Conservation (phyloP, 768 basidiomycete genomes). For the Tephrocybe sp. region DNA sequence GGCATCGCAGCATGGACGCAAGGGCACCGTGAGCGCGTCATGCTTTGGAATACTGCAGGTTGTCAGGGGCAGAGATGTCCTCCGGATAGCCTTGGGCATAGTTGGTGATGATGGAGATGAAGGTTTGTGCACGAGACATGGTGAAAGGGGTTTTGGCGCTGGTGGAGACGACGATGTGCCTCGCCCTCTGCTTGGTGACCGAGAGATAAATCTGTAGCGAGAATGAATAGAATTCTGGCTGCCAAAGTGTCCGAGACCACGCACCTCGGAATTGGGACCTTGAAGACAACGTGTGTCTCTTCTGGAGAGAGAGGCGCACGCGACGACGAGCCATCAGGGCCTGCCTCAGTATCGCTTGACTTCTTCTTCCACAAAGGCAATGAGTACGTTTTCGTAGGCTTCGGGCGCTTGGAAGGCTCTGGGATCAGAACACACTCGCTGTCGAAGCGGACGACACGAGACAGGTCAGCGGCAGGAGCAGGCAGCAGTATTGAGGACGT, state of each 20-base stretch:
- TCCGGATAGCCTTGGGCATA: conserved; percentile 19
- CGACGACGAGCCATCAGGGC: conserved; percentile 20
- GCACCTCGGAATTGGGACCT: conserved; percentile 63
- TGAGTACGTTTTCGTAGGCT: conserved; percentile 63
- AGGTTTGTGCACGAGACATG: conserved; percentile 56
- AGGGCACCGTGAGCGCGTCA: conserved; percentile 55
- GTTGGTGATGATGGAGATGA: conserved; percentile 25
- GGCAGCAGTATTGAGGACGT: conserved; percentile 12
- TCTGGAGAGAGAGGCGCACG: conserved; percentile 24
- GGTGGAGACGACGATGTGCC: conserved; percentile 29
- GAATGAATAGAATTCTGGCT: not conserved
- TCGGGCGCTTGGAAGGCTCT: conserved; percentile 49
- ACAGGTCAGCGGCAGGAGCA: conserved; percentile 5
- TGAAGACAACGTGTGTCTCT: conserved; percentile 52
- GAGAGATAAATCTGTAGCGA: conserved; percentile 41
- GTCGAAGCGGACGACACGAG: conserved; percentile 66
- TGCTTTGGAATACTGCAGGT: conserved; percentile 33
- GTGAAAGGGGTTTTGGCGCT: conserved; percentile 38
- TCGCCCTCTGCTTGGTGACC: conserved; percentile 40
- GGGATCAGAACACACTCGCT: conserved; percentile 75
- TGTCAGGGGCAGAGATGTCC: conserved; percentile 28
- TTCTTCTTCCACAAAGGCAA: conserved; percentile 65
- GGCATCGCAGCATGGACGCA: conserved; percentile 69
- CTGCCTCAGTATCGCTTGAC: conserved; percentile 23
- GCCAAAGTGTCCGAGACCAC: conserved; percentile 15